Conservation (phyloP, 176 grass and related monocot genomes). For the Rhipidocladum racemiflorum region DNA sequence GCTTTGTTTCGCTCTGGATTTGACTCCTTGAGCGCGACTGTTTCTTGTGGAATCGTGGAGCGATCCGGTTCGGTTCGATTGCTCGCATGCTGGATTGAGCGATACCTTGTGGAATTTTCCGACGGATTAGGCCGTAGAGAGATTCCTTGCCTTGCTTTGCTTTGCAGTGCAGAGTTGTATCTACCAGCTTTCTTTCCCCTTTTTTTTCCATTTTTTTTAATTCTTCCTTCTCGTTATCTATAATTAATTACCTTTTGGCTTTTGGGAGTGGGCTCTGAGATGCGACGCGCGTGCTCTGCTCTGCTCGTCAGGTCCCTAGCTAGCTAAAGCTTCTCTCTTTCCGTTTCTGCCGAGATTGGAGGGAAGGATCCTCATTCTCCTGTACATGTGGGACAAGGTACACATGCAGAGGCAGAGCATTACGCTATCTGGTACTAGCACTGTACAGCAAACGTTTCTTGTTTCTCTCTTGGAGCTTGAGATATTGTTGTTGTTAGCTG, state of each 20-base stretch:
- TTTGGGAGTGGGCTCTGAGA: neutral
- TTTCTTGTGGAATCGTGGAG: neutral
- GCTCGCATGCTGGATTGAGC: neutral
- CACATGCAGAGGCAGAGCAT: neutral
- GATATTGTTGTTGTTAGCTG: neutral
- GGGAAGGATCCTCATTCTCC: neutral
- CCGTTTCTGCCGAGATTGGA: neutral
- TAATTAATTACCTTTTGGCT: neutral
- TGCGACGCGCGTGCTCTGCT: conserved; percentile 22
- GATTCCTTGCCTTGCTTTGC: neutral
- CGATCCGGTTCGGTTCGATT: neutral
- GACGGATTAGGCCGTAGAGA: neutral
- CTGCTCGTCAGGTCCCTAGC: neutral
- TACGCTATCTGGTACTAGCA: neutral
- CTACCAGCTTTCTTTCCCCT: neutral
- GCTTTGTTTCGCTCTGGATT: neutral
- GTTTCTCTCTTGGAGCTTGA: neutral
- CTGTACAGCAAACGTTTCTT: neutral
- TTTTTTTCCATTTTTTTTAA: too few species aligned
- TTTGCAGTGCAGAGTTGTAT: neutral
- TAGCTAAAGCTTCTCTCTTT: neutral
- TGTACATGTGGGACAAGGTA: neutral
- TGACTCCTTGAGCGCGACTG: neutral
- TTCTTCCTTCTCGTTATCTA: neutral
- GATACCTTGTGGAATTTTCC: neutral